phyloP scores from a whole-genome alignment of 805 yeast genomes.

The Myxozyma mucilagina region DNA sequence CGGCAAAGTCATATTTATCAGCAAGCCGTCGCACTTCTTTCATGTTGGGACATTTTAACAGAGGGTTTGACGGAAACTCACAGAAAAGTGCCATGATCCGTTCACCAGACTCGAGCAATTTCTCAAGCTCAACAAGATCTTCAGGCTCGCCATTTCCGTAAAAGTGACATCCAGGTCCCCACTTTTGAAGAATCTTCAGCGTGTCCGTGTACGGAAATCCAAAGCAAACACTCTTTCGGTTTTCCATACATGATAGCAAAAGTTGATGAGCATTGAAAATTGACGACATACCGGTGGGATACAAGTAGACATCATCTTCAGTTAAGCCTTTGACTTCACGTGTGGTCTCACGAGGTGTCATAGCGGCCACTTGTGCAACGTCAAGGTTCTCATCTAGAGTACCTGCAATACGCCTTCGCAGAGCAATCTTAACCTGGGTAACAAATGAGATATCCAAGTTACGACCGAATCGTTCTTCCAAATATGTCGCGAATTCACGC shows the following conservation, averaged over 20 bases:
- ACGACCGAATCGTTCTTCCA: conserved; percentile 90
- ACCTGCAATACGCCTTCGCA: conserved; percentile 73
- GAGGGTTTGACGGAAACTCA: conserved; percentile 95
- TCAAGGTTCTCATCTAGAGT: conserved; percentile 50
- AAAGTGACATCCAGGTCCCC: conserved; percentile 89
- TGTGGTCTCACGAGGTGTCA: conserved; percentile 21
- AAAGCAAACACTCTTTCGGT: conserved; percentile 75
- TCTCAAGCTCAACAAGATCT: conserved; percentile 62
- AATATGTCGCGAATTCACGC: conserved; percentile 27
- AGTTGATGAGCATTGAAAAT: conserved; percentile 74
- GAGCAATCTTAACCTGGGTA: conserved; percentile 69
- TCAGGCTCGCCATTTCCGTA: conserved; percentile 80
- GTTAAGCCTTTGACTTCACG: conserved; percentile 38
- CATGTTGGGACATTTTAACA: conserved; percentile 81
- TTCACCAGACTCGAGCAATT: conserved; percentile 59
- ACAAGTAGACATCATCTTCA: conserved; percentile 75
- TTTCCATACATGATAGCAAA: conserved; percentile 34
- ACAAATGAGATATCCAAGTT: conserved; percentile 77
- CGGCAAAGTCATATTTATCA: conserved; percentile 67
- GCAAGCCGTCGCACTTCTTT: conserved; percentile 63
- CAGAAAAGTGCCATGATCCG: conserved; percentile 77
- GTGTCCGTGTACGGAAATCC: conserved; percentile 98
- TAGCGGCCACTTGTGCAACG: conserved; percentile 25
- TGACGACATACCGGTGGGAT: conserved; percentile 91
- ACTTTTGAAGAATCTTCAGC: conserved; percentile 76